Percentiles rank a stretch among this genome's conserved stretches.
Conservation (phyloP, 148 eudicot genomes). For the Heliamphora exappendiculata region DNA sequence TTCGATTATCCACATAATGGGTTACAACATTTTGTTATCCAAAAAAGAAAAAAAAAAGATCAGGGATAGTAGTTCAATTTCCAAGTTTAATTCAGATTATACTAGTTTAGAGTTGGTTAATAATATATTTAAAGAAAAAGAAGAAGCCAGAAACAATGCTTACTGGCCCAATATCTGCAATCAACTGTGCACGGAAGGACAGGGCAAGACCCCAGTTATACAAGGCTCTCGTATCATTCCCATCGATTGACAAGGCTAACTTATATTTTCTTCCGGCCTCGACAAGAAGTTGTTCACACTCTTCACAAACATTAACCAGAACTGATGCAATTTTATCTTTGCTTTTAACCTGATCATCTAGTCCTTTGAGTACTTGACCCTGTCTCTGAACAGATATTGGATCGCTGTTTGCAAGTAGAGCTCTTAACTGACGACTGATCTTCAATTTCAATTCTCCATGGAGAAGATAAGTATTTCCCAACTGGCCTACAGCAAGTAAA, state of each 20-base stretch:
- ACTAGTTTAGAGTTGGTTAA: neutral
- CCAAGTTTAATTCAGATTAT: neutral
- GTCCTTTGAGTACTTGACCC: slow-evolving; percentile 14
- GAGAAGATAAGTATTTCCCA: slow-evolving; percentile 94
- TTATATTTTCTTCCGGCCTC: slow-evolving; percentile 83
- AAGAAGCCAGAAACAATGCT: slow-evolving; percentile 16
- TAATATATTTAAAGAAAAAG: neutral
- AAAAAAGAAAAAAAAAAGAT: too few species aligned
- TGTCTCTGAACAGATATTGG: slow-evolving; percentile 21
- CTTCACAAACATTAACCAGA: slow-evolving; percentile 70
- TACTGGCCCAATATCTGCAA: slow-evolving; percentile 98
- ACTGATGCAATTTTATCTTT: slow-evolving; percentile 42
- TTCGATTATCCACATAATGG: neutral
- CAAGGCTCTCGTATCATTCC: slow-evolving; percentile 81
- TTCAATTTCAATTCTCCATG: slow-evolving; percentile 84
- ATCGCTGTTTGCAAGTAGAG: slow-evolving; percentile 36
- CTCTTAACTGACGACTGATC: slow-evolving; percentile 59
- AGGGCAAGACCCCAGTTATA: slow-evolving; percentile 99
- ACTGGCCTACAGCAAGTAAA: slow-evolving; percentile 79
- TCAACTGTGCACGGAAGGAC: slow-evolving; percentile 80
- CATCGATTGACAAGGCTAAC: slow-evolving; percentile 77
- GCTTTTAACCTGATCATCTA: slow-evolving; percentile 25
- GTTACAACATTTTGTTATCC: too few species aligned
- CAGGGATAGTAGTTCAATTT: neutral
- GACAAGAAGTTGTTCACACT: slow-evolving; percentile 83